A percentile compares a stretch with the other conserved stretches of the same genome.
phyloP scores from a whole-genome alignment of 148 eudicot species.

The Selenicereus undatus region DNA sequence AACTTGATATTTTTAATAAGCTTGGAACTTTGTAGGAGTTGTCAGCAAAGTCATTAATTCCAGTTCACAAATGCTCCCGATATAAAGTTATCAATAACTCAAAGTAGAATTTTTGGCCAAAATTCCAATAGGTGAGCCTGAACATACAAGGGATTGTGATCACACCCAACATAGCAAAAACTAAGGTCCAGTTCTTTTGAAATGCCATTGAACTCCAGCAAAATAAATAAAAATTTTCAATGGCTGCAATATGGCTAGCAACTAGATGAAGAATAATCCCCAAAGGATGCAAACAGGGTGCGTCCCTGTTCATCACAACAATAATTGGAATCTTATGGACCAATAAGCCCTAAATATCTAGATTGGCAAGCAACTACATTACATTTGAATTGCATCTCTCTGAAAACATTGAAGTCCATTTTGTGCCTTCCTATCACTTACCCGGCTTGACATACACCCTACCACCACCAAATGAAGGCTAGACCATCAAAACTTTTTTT shows the following conservation, averaged over 20 bases:
- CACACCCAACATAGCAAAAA: background rate
- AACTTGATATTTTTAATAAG: too few relatives aligned
- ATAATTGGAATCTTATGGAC: background rate
- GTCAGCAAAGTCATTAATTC: too few relatives aligned
- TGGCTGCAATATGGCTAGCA: background rate
- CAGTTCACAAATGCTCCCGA: too few relatives aligned
- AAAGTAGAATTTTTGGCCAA: too few relatives aligned
- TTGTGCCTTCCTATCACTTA: background rate
- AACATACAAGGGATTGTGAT: too few relatives aligned
- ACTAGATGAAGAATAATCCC: background rate
- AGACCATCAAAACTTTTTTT: too few relatives aligned
- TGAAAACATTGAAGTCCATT: background rate
- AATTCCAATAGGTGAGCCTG: too few relatives aligned
- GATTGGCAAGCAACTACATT: background rate
- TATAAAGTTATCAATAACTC: too few relatives aligned
- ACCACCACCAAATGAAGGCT: background rate
- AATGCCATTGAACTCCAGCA: background rate
- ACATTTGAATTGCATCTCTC: background rate
- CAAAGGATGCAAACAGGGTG: background rate
- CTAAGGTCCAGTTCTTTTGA: background rate
- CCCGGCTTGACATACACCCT: background rate
- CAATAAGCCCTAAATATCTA: background rate
- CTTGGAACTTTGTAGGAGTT: too few relatives aligned
- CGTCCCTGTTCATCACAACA: background rate
- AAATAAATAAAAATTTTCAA: background rate